Percentiles rank a stretch among this genome's conserved stretches.
Conservation (phyloP, 441 rosid species). For the Breynia disticha region DNA sequence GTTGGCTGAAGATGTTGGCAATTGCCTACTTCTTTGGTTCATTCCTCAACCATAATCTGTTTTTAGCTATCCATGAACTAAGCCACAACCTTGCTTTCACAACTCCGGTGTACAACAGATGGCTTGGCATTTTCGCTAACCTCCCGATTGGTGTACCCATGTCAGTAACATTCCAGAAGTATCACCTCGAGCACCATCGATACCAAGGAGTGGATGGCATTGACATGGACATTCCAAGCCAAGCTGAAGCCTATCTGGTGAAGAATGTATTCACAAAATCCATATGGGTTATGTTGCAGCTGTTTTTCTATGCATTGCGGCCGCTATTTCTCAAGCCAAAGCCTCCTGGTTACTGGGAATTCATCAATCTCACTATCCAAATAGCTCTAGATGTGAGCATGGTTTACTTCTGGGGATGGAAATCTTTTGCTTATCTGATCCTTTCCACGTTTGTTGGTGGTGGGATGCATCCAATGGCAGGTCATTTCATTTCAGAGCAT, state of each 20-base stretch:
- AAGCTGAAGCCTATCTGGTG: constrained; percentile 51
- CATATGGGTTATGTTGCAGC: constrained; percentile 73
- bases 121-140: constrained; percentile 85
- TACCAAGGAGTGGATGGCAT: constrained; percentile 85
- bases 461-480: constrained; percentile 93
- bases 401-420: constrained; percentile 63
- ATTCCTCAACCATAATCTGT: constrained; percentile 84
- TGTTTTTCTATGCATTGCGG: constrained; percentile 79
- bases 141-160: constrained; percentile 87
- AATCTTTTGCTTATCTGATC: constrained; percentile 59
- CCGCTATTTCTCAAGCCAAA: constrained; percentile 82
- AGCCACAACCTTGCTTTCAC: constrained; percentile 91
- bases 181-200: constrained; percentile 88
- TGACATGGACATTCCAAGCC: constrained; percentile 79
- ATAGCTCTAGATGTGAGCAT: constrained; percentile 38
- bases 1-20: constrained; percentile 61
- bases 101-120: constrained; percentile 63
- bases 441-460: constrained; percentile 92
- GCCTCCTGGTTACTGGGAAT: constrained; percentile 83
- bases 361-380: constrained; percentile 47
- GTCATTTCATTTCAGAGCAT: constrained; percentile 87
- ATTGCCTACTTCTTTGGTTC: constrained; percentile 76
- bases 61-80: constrained; percentile 83
- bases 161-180: constrained; percentile 85
- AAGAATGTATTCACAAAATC: constrained; percentile 45